Evolutionary conservation across 192 early-diverging fungal species (phyloP).

Genomic region (Coemansia guatemalensis): DNA sequence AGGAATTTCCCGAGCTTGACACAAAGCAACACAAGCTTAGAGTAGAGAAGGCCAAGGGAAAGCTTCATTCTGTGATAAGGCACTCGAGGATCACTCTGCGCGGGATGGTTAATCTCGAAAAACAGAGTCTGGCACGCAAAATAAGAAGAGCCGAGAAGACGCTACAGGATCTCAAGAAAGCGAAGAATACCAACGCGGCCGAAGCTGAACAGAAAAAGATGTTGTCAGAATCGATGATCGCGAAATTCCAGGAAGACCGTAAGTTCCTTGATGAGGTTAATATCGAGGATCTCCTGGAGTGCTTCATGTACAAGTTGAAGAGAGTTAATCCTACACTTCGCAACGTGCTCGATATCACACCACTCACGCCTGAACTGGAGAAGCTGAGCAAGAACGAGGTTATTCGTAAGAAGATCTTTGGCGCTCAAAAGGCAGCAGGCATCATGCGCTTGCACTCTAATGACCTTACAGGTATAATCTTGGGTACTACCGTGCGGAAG

Average conservation of each 20-base stretch:
- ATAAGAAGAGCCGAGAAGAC: neutral
- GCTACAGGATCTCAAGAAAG: neutral
- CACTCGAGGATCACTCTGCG: neutral
- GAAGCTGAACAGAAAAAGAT: too few relatives aligned
- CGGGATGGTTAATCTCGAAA: conserved; percentile 14
- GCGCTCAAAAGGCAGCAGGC: conserved; percentile 6
- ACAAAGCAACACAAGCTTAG: conserved; percentile 13
- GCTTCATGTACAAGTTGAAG: conserved; percentile 11
- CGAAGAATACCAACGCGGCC: neutral
- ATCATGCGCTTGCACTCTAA: conserved; percentile 8
- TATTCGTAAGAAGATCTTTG: conserved; percentile 8
- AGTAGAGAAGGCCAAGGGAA: conserved; percentile 12
- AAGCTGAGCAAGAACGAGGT: conserved; percentile 11
- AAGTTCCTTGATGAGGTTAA: neutral
- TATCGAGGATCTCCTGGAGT: conserved; percentile 9
- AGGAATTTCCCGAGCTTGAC: neutral
- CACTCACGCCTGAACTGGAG: neutral
- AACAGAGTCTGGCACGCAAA: conserved; percentile 8
- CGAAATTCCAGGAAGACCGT: conserved; percentile 1
- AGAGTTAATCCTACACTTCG: conserved; percentile 5
- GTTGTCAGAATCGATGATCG: neutral
- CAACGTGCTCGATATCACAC: neutral
- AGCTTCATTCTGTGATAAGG: neutral
- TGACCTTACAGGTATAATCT: neutral
- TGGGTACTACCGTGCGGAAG: neutral